Evolutionary conservation across 306 rosid species (phyloP), one percentile per base, ranked within the genome.

Genomic region (Cotoneaster glaucophyllus): DNA sequence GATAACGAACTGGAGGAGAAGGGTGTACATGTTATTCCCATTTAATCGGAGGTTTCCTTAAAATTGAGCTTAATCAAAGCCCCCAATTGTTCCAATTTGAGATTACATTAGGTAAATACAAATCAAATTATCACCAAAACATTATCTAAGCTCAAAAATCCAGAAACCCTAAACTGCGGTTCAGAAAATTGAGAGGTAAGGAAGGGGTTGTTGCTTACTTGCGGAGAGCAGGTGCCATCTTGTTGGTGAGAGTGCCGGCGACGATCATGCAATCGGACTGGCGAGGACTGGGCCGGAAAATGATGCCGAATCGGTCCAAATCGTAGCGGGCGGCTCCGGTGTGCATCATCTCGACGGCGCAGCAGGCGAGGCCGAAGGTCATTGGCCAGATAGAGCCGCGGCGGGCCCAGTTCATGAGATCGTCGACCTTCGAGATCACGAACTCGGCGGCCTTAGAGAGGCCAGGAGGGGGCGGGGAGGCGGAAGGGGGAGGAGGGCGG

Each of bases 331-430:
- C 83, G 11, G 90, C 96, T 21, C 99, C 98, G 3, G 99, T 89
- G 83, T 96, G 99, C 99, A 96, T 96, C 98, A 96, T 96, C 82
- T 96, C 99, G 21, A 92, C 99, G 65, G 99, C 99, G 86, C 99
- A 96, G 78, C 99, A 96, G 13, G 99, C 99, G 4, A 96, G 97
- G 2, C 99, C 99, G 53, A 96, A 96, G 24, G 99, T 92, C 98
- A 93, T 90, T 64, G 97, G 97, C 98, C 98, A 93, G 80, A 91
- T 88, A 74, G 98, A 93, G 18, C 97, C 97, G 5, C 90, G 88
- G 3, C 98, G 94, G 48, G 97, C 98, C 98, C 98, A 93, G 74
- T 93, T 93, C 97, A 91, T 77, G 70, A 93, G 96, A 79, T 93
- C 94, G 32, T 93, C 98, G 0, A 91, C 97, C 86, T 91, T 91